Base-by-base conservation (phyloP, 495 filamentous ascomycete genomes). In the Hyaloscypha finlandica region DNA sequence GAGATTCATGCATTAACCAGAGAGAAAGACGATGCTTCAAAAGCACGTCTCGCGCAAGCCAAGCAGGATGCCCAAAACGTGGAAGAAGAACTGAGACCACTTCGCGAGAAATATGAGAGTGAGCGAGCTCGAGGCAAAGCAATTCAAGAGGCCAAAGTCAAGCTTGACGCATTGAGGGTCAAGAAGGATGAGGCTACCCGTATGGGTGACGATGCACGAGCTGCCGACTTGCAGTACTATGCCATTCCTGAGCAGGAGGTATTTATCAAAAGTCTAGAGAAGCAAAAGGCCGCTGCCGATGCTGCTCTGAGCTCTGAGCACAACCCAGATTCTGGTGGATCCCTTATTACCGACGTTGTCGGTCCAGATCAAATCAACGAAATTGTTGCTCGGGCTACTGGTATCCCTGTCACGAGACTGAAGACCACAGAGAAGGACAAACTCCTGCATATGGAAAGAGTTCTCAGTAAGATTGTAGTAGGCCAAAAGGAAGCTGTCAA, bases 341-440 rank as follows among this genome's bases (percentile, higher is more conserved):
- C 85, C n/a, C 85, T 98, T 71, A 82, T 97, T 51, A 93, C 94
- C 11, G 95, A 99, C 76, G 83, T 95, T 8, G 95, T 99, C 62
- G 96, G 96, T 14, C 93, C 95, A 4, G 95, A 99, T 63, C 94
- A 99, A 75, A 99, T 99, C 84, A 98, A 99, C 78, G 95, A 99
- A 75, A 98, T 98, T 63, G 95, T 99, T 37, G 91, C 89, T 42
- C 86, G 92, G 30, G 97, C 93, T 92, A 98, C 96, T 11, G 95
- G 95, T 68, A 99, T 99, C 70, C 95, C 95, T 4, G 92, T 99
- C 58, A 97, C 92, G 4, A 84, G 94, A 55, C 87, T 99, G 22
- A 94, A 89, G 82, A 97, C 95, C 0, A 90, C 94, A 8, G 95
- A 99, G 79, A 97, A 97, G 78, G 95, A 99, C 72, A 98, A 97